Percentiles rank a stretch among this genome's conserved stretches.
phyloP scores from a whole-genome alignment of 2,329 filamentous ascomycete species.

The Neurospora sp. region DNA sequence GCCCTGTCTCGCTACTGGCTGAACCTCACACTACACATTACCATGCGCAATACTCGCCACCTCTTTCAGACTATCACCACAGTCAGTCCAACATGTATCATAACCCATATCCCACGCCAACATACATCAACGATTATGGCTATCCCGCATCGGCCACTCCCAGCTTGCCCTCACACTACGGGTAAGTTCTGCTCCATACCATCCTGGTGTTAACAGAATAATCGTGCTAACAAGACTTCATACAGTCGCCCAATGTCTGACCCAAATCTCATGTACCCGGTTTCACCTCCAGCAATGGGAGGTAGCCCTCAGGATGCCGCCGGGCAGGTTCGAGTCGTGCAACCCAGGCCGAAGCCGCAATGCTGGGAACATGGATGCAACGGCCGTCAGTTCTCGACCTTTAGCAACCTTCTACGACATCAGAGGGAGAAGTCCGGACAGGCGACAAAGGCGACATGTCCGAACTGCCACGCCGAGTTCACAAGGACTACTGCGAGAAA shows the following conservation, averaged over 20 bases:
- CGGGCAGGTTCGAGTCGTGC: constrained; percentile 55
- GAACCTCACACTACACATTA: constrained; percentile 38
- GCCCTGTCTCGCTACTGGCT: constrained; percentile 39
- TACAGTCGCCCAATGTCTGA: constrained; percentile 14
- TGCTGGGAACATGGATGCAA: constrained; percentile 98
- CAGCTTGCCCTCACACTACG: constrained; percentile 22
- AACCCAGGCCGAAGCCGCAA: constrained; percentile 80
- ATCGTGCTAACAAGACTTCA: constrained; percentile 4
- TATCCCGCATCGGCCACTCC: constrained; percentile 19
- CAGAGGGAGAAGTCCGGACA: constrained; percentile 92
- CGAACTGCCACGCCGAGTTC: constrained; percentile 86
- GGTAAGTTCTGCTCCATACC: constrained; percentile 16
- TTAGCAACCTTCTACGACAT: constrained; percentile 87
- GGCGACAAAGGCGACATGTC: constrained; percentile 78
- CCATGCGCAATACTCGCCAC: constrained; percentile 39
- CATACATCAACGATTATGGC: constrained; percentile 24
- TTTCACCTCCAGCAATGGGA: constrained; percentile 17
- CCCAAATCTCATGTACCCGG: constrained; percentile 22
- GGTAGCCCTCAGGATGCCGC: constrained; percentile 16
- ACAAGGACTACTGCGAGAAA: constrained; percentile 82
- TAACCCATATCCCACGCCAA: constrained; percentile 24
- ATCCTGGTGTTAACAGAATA: not conserved
- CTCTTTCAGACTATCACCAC: constrained; percentile 33
- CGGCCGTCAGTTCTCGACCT: constrained; percentile 88
- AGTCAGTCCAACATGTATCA: constrained; percentile 21